Conservation (phyloP, 768 basidiomycete genomes). For the Lactarius indigo region DNA sequence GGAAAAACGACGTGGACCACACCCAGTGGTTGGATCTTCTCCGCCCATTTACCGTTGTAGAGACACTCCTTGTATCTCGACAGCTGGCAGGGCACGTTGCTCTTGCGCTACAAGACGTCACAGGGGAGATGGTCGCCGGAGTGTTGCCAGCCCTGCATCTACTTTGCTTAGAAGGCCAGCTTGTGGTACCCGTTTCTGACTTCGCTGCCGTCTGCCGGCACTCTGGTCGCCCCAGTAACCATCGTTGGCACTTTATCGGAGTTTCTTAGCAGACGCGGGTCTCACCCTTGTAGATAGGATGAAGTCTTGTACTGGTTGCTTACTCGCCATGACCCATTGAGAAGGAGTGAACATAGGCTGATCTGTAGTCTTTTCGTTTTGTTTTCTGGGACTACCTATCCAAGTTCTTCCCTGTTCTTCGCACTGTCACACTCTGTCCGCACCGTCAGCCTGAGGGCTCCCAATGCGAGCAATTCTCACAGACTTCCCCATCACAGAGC, state of each 20-base stretch:
- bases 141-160: no score
- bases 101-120: no score
- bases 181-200: accelerated
- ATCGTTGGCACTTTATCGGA: neutral
- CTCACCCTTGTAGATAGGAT: neutral
- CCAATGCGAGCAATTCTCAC: no score
- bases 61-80: no score
- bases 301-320: neutral
- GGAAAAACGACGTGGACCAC: no score
- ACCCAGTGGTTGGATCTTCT: no score
- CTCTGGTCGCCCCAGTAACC: neutral
- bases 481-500: no score
- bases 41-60: no score
- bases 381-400: neutral
- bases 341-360: neutral
- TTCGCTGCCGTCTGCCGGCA: neutral
- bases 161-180: no score
- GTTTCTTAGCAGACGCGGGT: neutral
- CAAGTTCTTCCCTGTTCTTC: neutral
- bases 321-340: neutral
- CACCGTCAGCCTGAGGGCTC: neutral
- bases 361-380: neutral
- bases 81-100: no score
- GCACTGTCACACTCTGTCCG: neutral
- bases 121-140: no score